Base-by-base conservation (phyloP, 2,329 filamentous ascomycete species). In the Trichoderma semiorbis region DNA sequence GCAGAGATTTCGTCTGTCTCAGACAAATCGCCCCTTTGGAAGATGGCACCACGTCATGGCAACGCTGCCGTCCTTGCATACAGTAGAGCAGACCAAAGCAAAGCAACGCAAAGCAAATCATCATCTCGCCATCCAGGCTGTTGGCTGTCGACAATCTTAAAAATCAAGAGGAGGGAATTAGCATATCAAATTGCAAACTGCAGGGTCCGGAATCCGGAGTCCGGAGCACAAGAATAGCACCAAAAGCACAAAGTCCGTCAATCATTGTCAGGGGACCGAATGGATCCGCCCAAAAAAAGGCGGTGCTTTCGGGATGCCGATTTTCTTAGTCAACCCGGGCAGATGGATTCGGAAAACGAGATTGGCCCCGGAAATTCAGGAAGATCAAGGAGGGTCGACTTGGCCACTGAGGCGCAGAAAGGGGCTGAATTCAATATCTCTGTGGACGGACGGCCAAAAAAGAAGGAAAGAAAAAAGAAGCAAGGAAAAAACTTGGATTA, bases 321-420 rank as follows among this genome's bases (percentile, higher is more conserved):
- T 34, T 32, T 18, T 53, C 47, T 39, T 55, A 63, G 67, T 55
- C 47, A 39, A n/a, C 21, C 43, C 58, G 53, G 36, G 34, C 21
- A 63, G 39, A 24, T 32, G 36, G 39, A 39, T 24, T 18, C 14
- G 14, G 34, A 62, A 55, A 63, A 63, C 43, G 58, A 69, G 58
- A 70, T 70, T 70, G 68, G 68, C 47, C 30, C 68, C 58, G 43
- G 32, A 70, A 55, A 57, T 50, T 61, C 66, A 61, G 36, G 55
- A 61, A 70, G 58, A 63, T 63, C 58, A 57, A 70, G 55, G 57
- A 70, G 60, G 68, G 58, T 7, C 34, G 47, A 50, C 28, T 60
- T 47, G 65, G 24, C 24, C 28, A 39, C 53, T 57, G 47, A 67
- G 30, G 32, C 28, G 30, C 57, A 21, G 68, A 63, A 70, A 69